Evolutionary conservation across 192 early-diverging fungal species (phyloP), one percentile per base, ranked within the genome.

Genomic region (Rhizophlyctis rosea): DNA sequence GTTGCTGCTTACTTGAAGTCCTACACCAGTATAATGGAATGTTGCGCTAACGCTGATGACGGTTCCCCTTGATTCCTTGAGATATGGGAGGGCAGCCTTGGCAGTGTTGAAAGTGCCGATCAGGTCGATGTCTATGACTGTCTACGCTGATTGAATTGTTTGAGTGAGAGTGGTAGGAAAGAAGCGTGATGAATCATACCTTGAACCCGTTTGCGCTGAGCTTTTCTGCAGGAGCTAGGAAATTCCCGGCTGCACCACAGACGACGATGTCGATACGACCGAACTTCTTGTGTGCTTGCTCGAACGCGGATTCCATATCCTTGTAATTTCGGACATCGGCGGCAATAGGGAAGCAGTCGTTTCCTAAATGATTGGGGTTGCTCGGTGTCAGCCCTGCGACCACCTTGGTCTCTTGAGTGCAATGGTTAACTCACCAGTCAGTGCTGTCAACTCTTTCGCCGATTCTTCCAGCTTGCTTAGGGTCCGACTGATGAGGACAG

Each of bases 21-120:
- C 63, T 4, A 72, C 73, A 29, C 75, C 84, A 13, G 67, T 71
- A 65, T 90, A 89, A 9, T 80, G 82, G 24, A 90, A 70, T 14
- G 85, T 90, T 1, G 90, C 88, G 13, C 79, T 78, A 27, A 91
- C 82, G 68, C 86, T 89, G 58, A 91, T 77, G 54, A 91, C 74
- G 23, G 59, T 50, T 11, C 88, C 89, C 55, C 82, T 82, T 50
- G 81, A 66, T 33, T 71, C 68, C 67, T 91, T 91, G 35, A 91
- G 70, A 52, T 87, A 69, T 18, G 83, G 81, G 50, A 89, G 77
- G 30, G 81, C 79, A 34, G 84, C 84, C 71, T 89, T 90, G 59
- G 82, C 82, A 11, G 86, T 76, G 72, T 90, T 88, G 76, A 87
- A 91, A 30, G 90, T 90, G 11, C 90, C 89, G 28, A 87, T 69